Conservation (phyloP, 306 rosid genomes). For the Rubus idaeus region DNA sequence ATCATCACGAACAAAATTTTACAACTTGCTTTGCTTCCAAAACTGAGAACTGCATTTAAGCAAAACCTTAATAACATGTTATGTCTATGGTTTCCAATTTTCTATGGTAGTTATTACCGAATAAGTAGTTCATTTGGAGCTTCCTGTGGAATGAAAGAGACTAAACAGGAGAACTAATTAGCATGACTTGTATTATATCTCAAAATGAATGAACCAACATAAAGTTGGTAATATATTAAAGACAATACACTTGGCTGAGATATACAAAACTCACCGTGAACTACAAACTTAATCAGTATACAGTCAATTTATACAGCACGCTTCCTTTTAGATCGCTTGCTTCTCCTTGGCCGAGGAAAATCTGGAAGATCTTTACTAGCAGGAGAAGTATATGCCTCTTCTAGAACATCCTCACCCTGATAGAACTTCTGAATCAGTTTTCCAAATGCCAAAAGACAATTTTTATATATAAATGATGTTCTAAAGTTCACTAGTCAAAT, state of each 20-base stretch:
- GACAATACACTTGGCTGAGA: slow-evolving; percentile 46
- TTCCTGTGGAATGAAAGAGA: slow-evolving; percentile 17
- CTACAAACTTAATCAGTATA: slow-evolving; percentile 49
- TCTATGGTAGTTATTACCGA: neutral
- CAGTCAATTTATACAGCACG: slow-evolving; percentile 56
- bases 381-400: slow-evolving; percentile 63
- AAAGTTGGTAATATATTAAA: slow-evolving; percentile 42
- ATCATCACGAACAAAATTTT: slow-evolving; percentile 11
- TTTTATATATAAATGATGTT: neutral
- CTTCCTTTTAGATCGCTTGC: slow-evolving; percentile 95
- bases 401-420: slow-evolving; percentile 59
- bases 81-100: neutral
- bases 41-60: neutral
- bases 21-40: slow-evolving; percentile 1
- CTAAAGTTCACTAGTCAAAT: neutral
- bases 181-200: slow-evolving; percentile 36
- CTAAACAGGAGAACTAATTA: slow-evolving; percentile 14
- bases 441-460: neutral
- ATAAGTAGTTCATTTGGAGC: slow-evolving; percentile 5
- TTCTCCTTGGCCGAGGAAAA: slow-evolving; percentile 72
- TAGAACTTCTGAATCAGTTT: slow-evolving; percentile 34
- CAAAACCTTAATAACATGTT: neutral
- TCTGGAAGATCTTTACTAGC: slow-evolving; percentile 50
- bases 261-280: slow-evolving; percentile 65
- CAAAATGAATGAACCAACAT: slow-evolving; percentile 51